Percentiles rank a stretch among this genome's conserved stretches.
Conservation (phyloP, 2,329 filamentous ascomycete genomes). For the Dactylellina cionopaga region DNA sequence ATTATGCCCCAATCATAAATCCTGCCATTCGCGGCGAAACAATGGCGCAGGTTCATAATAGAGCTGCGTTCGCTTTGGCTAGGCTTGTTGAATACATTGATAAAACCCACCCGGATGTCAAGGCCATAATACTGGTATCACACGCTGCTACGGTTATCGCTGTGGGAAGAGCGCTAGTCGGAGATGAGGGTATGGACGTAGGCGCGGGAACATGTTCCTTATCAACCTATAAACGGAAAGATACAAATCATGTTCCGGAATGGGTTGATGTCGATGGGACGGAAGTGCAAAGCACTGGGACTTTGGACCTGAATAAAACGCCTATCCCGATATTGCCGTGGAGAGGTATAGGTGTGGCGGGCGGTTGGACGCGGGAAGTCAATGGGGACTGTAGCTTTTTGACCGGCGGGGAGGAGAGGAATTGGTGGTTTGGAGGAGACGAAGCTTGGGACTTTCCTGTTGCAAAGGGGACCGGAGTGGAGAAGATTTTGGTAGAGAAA, state of each 20-base stretch:
- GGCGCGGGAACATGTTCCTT: constrained; percentile 57
- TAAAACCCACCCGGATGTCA: constrained; percentile 64
- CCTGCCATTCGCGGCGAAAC: constrained; percentile 81
- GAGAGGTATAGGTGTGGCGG: constrained; percentile 72
- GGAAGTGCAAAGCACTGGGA: constrained; percentile 15
- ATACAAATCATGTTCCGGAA: constrained; percentile 28
- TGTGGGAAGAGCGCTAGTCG: constrained; percentile 72
- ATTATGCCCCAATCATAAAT: constrained; percentile 71
- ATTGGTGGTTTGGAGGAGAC: constrained; percentile 72
- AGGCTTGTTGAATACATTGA: constrained; percentile 76
- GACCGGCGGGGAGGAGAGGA: constrained; percentile 80
- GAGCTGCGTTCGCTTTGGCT: constrained; percentile 75
- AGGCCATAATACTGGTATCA: constrained; percentile 80
- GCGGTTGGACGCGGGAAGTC: constrained; percentile 80
- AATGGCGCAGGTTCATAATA: constrained; percentile 80
- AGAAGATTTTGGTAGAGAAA: constrained; percentile 38
- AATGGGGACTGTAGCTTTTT: constrained; percentile 90
- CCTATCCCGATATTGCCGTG: constrained; percentile 62
- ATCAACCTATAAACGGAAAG: constrained; percentile 52
- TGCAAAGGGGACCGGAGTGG: constrained; percentile 43
- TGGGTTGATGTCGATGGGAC: constrained; percentile 46
- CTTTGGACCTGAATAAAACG: constrained; percentile 44
- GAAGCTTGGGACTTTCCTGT: constrained; percentile 55
- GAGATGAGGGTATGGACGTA: constrained; percentile 55
- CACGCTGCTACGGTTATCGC: constrained; percentile 92